phyloP scores from a whole-genome alignment of 2,329 filamentous ascomycete genomes.

The Aaosphaeria arxii region DNA sequence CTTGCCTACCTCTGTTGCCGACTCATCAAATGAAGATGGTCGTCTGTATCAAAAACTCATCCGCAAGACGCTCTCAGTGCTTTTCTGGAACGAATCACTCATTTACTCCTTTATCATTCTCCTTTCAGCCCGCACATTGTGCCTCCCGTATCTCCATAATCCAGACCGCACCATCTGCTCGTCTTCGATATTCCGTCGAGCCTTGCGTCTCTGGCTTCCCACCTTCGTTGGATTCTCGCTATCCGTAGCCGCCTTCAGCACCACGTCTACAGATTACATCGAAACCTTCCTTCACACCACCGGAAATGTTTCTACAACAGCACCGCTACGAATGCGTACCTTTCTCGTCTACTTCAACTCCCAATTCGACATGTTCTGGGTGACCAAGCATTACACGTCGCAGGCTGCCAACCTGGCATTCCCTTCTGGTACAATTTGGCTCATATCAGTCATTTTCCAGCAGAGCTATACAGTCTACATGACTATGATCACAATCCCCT shows the following conservation, averaged over 20 bases:
- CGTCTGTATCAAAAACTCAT: conserved; percentile 41
- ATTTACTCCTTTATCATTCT: conserved; percentile 48
- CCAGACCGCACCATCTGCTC: conserved; percentile 35
- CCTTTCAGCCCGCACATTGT: conserved; percentile 44
- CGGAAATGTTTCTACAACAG: conserved; percentile 37
- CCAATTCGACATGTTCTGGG: conserved; percentile 48
- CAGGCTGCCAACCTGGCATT: conserved; percentile 44
- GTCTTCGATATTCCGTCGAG: conserved; percentile 41
- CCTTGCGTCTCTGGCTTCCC: conserved; percentile 42
- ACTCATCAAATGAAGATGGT: conserved; percentile 34
- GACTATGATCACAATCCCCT: conserved; percentile 47
- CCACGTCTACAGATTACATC: conserved; percentile 30
- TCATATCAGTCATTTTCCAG: conserved; percentile 43
- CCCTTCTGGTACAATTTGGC: conserved; percentile 47
- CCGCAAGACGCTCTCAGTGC: conserved; percentile 44
- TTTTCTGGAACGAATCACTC: conserved; percentile 46
- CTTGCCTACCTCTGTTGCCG: conserved; percentile 40
- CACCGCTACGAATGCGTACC: conserved; percentile 33
- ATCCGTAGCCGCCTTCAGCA: conserved; percentile 34
- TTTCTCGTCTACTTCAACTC: conserved; percentile 46
- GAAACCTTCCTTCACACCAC: conserved; percentile 36
- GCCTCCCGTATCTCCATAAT: conserved; percentile 41
- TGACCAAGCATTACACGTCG: conserved; percentile 34
- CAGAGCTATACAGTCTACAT: conserved; percentile 50
- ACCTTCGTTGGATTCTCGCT: conserved; percentile 41